A percentile compares a stretch with the other conserved stretches of the same genome.
phyloP scores from a whole-genome alignment of 139 green algal species.

The Penium margaritaceum region DNA sequence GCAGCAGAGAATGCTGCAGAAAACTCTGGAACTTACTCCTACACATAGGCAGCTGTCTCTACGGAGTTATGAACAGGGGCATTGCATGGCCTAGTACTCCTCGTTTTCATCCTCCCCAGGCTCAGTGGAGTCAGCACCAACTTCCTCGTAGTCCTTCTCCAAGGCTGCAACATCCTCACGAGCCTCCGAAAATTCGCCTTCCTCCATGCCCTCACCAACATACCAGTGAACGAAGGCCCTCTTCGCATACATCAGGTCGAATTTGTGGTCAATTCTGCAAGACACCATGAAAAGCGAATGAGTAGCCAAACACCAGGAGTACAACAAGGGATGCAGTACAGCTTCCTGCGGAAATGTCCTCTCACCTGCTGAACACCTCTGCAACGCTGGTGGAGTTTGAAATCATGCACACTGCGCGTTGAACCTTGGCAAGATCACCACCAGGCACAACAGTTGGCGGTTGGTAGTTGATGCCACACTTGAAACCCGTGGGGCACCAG shows the following conservation, averaged over 20 bases:
- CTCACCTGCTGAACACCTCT: slow-evolving; percentile 90
- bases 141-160: slow-evolving; percentile 98
- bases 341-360: too few species aligned
- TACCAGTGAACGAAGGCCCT: slow-evolving; percentile 99
- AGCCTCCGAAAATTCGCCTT: slow-evolving; percentile 76
- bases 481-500: slow-evolving; percentile 98
- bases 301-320: too few species aligned
- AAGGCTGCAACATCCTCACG: slow-evolving; percentile 92
- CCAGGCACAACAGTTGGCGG: slow-evolving; percentile 92
- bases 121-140: slow-evolving; percentile 80
- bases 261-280: slow-evolving; percentile 99
- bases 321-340: too few species aligned
- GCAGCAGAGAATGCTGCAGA: too few species aligned
- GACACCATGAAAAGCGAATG: too few species aligned
- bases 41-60: too few species aligned
- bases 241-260: slow-evolving; percentile 99
- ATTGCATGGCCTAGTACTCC: slow-evolving; percentile 69
- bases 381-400: slow-evolving; percentile 97
- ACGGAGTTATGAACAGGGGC: too few species aligned
- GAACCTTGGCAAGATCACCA: slow-evolving; percentile 96
- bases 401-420: slow-evolving; percentile 99
- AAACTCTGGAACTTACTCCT: too few species aligned
- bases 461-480: slow-evolving; percentile 99
- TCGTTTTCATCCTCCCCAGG: slow-evolving; percentile 72
- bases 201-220: slow-evolving; percentile 93